Percentiles rank a stretch among this genome's conserved stretches.
These are phyloP conservation scores for Boletus rufocinnamomeus DNA, from an alignment of 768 basidiomycete genomes.

Conservation along the genomic window DNA sequence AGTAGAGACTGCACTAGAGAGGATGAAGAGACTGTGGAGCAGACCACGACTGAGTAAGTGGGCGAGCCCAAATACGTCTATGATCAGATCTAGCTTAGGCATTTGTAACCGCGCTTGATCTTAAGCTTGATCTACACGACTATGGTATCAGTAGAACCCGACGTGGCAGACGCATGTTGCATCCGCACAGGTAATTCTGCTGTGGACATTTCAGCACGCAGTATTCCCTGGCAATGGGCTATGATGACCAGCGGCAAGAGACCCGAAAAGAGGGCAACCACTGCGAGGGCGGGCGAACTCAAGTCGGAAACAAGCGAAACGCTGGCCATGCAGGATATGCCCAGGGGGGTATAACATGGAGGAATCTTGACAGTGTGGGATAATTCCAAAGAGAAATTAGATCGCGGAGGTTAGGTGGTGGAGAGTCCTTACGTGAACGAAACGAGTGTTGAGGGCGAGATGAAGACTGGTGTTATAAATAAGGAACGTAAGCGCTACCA, in stretches of 20 bases:
- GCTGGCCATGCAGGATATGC: constrained; percentile 10
- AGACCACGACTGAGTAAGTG: no score
- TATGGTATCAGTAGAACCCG: no score
- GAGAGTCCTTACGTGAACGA: constrained; percentile 8
- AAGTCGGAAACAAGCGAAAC: constrained; percentile 9
- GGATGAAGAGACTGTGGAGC: no score
- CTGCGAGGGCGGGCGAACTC: constrained; percentile 15
- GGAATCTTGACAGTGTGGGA: constrained; percentile 9
- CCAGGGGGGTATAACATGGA: constrained; percentile 24
- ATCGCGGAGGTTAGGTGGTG: neutral
- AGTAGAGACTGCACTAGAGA: no score
- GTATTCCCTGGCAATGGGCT: neutral
- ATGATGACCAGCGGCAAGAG: constrained; percentile 12
- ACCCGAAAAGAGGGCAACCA: constrained; percentile 10
- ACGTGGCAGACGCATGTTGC: no score
- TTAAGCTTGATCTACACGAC: no score
- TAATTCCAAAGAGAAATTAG: neutral
- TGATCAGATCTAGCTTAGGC: no score
- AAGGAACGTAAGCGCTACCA: constrained; percentile 18
- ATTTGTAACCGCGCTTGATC: no score
- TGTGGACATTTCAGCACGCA: neutral
- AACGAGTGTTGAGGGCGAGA: constrained; percentile 10
- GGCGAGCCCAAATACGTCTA: no score
- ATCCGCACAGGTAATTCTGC: neutral
- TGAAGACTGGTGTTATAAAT: no score